These are phyloP conservation scores for Noccaea caerulescens DNA, from an alignment of 345 rosid species.

Conservation along the genomic window DNA sequence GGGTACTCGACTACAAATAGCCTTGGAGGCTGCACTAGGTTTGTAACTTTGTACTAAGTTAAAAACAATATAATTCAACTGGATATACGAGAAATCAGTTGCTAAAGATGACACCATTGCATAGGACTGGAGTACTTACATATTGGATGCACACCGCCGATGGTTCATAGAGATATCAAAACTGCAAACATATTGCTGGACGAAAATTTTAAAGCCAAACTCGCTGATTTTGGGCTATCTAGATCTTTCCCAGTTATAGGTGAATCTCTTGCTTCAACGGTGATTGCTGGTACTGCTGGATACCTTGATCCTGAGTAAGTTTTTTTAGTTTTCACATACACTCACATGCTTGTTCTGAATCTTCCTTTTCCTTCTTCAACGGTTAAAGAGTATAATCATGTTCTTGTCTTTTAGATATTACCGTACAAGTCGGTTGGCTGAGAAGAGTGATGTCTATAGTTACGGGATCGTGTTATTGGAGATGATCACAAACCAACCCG, in stretches of 20 bases:
- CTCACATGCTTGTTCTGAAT: too few relatives aligned
- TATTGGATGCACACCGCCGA: slow-evolving; percentile 47
- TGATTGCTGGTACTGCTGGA: slow-evolving; percentile 23
- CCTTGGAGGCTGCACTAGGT: slow-evolving; percentile 58
- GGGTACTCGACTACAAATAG: slow-evolving; percentile 47
- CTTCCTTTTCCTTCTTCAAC: too few relatives aligned
- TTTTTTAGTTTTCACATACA: too few relatives aligned
- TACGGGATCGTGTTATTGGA: slow-evolving; percentile 9
- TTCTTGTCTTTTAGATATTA: neutral
- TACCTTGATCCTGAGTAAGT: slow-evolving; percentile 35
- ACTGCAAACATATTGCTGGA: slow-evolving; percentile 53
- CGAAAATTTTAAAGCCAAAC: slow-evolving; percentile 50
- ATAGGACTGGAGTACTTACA: slow-evolving; percentile 35
- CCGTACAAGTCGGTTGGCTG: neutral
- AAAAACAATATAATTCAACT: neutral
- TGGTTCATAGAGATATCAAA: slow-evolving; percentile 57
- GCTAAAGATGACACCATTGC: slow-evolving; percentile 13
- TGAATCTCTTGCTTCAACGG: neutral
- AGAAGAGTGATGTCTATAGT: slow-evolving; percentile 8
- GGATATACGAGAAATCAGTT: neutral
- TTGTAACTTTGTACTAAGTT: neutral
- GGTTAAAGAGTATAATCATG: too few relatives aligned
- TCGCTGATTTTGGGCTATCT: slow-evolving; percentile 61
- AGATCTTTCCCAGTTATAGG: slow-evolving; percentile 25
- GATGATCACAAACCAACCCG: slow-evolving; percentile 9